Conservation (phyloP, 352 stramenopile genomes). For the Globisporangium nunn region DNA sequence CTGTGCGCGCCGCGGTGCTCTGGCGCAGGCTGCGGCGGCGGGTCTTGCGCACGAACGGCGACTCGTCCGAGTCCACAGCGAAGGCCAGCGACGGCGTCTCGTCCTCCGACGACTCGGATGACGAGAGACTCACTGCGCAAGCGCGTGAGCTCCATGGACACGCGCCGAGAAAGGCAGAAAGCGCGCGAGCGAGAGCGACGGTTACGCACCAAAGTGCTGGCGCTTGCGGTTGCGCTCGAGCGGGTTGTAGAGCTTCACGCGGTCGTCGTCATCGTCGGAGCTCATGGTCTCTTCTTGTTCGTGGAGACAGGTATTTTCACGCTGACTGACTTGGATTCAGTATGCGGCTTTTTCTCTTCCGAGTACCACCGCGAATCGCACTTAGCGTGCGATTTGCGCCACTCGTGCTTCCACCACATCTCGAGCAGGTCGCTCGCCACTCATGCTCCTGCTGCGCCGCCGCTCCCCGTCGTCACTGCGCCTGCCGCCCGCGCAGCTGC, state of each 20-base stretch:
- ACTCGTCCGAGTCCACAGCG: constrained; percentile 15
- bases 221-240: constrained; percentile 61
- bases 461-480: background rate
- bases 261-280: constrained; percentile 44
- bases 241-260: constrained; percentile 66
- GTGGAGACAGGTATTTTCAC: too few relatives aligned
- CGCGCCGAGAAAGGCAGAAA: background rate
- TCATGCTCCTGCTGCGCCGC: constrained; percentile 1
- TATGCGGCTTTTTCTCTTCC: background rate
- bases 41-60: constrained; percentile 14
- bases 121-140: constrained; percentile 23
- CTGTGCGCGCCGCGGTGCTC: constrained; percentile 12
- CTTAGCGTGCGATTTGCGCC: background rate
- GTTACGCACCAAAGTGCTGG: constrained; percentile 44
- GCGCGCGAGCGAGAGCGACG: background rate
- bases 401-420: too few relatives aligned
- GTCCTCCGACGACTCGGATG: constrained; percentile 28
- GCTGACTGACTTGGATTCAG: background rate
- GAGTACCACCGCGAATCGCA: background rate
- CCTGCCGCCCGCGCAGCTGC: background rate
- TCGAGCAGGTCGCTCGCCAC: background rate
- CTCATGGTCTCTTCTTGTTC: constrained; percentile 19
- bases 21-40: constrained; percentile 8
- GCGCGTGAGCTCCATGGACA: background rate
- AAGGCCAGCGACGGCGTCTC: constrained; percentile 1